Evolutionary conservation across 2,329 filamentous ascomycete species (phyloP), one percentile per base, ranked within the genome.

Genomic region (Microcyclosporella mali): DNA sequence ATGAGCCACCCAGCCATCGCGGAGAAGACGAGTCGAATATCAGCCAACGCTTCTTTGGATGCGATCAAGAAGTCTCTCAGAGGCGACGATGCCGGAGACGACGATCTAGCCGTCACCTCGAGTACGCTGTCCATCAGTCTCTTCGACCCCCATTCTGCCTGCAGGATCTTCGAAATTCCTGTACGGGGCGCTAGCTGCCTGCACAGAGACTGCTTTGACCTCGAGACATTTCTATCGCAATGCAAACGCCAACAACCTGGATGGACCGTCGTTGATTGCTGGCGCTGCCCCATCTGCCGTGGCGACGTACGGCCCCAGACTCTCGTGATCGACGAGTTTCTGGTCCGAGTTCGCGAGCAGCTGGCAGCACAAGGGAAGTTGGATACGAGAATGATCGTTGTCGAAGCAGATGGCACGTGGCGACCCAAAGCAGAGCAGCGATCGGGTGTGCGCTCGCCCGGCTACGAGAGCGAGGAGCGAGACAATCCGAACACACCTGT

Each of bases 121-220:
- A 65, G 55, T 46, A 64, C 51, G 14, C 48, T 70, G 10, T 68
- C 62, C 3, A 68, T 75, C 49, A 63, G 59, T 6, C 57, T 75
- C 10, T 63, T 66, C 46, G 73, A 75, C 41, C 72, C 72, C 0
- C 69, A 72, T 51, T 66, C 61, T 36, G 62, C 59, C 31, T 62
- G 60, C 28, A 56, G 51, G 6, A 65, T 92, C 9, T 88, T 85
- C 60, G 69, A 76, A 4, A 72, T 75, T 0, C 90, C 92, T 1
- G 86, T 82, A 2, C 82, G 89, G 19, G 81, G 87, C 18, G 68
- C 57, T 6, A 55, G 63, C 2, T 98, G 92, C 62, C 69, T 70
- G 17, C 90, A 98, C 60, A 70, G 83, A 28, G 87, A 95, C 59
- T 95, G 88, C 60, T 95, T 97, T 60, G 90, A 97, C 61, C 78